Conservation (phyloP, 225 moss, liverwort and hornwort genomes). For the Marchantia paleacea region DNA sequence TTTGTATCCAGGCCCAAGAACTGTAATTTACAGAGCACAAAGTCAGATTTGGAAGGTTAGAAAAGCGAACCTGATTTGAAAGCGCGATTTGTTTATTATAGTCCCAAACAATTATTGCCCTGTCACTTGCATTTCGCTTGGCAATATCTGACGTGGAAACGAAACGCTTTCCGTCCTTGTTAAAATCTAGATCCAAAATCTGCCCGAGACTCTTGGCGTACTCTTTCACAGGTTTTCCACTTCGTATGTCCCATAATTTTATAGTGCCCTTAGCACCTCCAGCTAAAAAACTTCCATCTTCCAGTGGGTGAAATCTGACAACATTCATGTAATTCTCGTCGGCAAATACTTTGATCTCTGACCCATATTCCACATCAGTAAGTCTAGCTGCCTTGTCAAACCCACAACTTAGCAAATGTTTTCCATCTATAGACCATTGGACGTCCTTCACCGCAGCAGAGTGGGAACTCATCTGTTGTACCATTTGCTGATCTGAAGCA, state of each 20-base stretch:
- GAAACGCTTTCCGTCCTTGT: constrained; percentile 70
- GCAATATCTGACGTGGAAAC: constrained; percentile 82
- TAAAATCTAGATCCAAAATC: constrained; percentile 88
- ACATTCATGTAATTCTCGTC: constrained; percentile 75
- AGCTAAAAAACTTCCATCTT: constrained; percentile 57
- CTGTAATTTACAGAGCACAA: neutral
- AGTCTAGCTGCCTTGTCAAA: constrained; percentile 74
- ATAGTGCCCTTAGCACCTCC: constrained; percentile 80
- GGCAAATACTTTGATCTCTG: constrained; percentile 64
- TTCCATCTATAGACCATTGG: constrained; percentile 77
- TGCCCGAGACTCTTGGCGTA: constrained; percentile 72
- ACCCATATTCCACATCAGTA: constrained; percentile 72
- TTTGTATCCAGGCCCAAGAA: neutral
- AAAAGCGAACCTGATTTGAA: constrained; percentile 72
- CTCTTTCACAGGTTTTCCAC: constrained; percentile 51
- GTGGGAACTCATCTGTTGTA: constrained; percentile 61
- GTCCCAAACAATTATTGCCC: constrained; percentile 86
- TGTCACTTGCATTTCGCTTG: constrained; percentile 83
- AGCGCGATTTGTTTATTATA: constrained; percentile 71
- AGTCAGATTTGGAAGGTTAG: neutral
- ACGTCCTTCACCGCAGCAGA: constrained; percentile 79
- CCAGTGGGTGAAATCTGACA: constrained; percentile 73
- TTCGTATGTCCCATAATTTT: constrained; percentile 76
- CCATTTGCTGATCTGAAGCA: constrained; percentile 59
- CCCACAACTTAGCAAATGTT: constrained; percentile 72